Conservation (phyloP, 352 stramenopile species). For the Phytopythium sindhum region DNA sequence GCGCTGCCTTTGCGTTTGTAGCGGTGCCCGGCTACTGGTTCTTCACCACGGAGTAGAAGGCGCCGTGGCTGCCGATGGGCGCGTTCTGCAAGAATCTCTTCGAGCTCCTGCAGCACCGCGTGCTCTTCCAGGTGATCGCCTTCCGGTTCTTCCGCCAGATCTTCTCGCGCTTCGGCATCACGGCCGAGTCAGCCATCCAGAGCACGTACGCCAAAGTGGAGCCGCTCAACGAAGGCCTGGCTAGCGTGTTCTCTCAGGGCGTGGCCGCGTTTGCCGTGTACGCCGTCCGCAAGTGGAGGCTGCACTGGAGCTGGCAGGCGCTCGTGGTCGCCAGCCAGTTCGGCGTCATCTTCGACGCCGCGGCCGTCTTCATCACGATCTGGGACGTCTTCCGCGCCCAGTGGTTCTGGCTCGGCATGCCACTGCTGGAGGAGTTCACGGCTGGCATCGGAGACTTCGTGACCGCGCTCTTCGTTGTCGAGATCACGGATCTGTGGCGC, state of each 20-base stretch:
- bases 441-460: conserved; percentile 25
- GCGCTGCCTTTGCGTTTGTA: conserved; percentile 14
- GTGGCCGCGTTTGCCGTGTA: conserved; percentile 23
- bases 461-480: conserved; percentile 33
- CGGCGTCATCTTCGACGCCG: conserved; percentile 18
- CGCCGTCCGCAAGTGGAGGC: conserved; percentile 34
- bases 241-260: conserved; percentile 17
- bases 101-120: conserved; percentile 23
- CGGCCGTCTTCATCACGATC: conserved; percentile 33
- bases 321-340: conserved; percentile 30
- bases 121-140: conserved; percentile 27
- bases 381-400: conserved; percentile 43
- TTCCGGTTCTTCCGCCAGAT: conserved; percentile 29
- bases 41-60: conserved; percentile 24
- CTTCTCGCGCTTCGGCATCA: conserved; percentile 23
- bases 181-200: conserved; percentile 15
- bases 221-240: conserved; percentile 23
- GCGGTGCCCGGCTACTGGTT: conserved; percentile 30
- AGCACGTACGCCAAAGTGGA: conserved; percentile 21
- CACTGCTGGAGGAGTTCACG: conserved; percentile 34
- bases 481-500: conserved; percentile 32
- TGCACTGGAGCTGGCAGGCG: conserved; percentile 49
- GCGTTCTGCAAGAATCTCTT: conserved; percentile 23
- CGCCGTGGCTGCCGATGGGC: conserved; percentile 7
- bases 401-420: conserved; percentile 51